These are phyloP conservation scores for Nicotiana obtusifolia DNA, from an alignment of 257 asterid genomes.

Conservation along the genomic window DNA sequence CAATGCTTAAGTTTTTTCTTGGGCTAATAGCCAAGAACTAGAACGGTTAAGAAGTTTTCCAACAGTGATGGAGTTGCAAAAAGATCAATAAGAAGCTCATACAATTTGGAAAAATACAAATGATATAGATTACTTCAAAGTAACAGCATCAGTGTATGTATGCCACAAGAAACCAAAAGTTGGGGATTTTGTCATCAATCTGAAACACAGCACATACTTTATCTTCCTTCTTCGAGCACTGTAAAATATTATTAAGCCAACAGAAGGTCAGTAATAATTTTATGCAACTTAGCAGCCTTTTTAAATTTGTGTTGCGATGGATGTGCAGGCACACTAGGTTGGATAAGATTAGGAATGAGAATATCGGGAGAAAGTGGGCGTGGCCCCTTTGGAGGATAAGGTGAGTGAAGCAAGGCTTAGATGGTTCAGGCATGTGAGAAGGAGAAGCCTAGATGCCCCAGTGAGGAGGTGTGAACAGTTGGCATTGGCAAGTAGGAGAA, in stretches of 20 bases:
- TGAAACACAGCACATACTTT: neutral
- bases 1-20: neutral
- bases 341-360: no score
- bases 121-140: neutral
- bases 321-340: no score
- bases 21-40: constrained; percentile 4
- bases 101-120: neutral
- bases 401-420: no score
- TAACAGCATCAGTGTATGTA: neutral
- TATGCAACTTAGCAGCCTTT: constrained; percentile 2
- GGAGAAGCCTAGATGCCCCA: no score
- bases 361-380: no score
- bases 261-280: neutral
- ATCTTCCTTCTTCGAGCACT: neutral
- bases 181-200: neutral
- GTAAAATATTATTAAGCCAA: neutral
- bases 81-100: neutral
- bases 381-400: no score
- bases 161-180: neutral
- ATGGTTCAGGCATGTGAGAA: no score
- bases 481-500: no score
- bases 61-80: neutral
- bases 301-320: neutral
- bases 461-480: no score
- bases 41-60: neutral